These are phyloP conservation scores for Trametes sanguinea DNA, from an alignment of 768 basidiomycete genomes.

Conservation along the genomic window DNA sequence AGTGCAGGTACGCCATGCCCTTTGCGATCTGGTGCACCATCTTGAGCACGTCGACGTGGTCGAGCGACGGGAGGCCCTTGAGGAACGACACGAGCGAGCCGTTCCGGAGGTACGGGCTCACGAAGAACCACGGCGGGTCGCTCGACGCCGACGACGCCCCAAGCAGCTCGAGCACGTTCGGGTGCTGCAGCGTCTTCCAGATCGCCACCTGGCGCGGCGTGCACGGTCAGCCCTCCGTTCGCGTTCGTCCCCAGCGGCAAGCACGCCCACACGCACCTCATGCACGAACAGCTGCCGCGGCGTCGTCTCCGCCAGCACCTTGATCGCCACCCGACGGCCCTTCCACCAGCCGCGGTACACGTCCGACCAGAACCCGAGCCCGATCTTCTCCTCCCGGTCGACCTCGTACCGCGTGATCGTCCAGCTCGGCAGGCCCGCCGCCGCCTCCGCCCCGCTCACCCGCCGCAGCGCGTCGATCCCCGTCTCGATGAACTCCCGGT, in stretches of 20 bases:
- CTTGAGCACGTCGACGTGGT: slow-evolving; percentile 50
- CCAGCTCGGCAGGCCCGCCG: slow-evolving; percentile 59
- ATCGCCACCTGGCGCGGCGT: slow-evolving; percentile 35
- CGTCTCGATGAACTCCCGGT: slow-evolving; percentile 69
- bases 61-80: slow-evolving; percentile 34
- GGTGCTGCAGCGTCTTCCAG: slow-evolving; percentile 70
- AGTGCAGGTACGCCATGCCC: slow-evolving; percentile 83
- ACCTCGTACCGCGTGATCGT: slow-evolving; percentile 84
- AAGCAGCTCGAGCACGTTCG: slow-evolving; percentile 70
- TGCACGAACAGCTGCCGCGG: slow-evolving; percentile 58
- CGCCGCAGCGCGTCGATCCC: slow-evolving; percentile 72
- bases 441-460: slow-evolving; percentile 44
- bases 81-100: slow-evolving; percentile 66
- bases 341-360: slow-evolving; percentile 81
- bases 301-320: slow-evolving; percentile 64
- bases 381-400: slow-evolving; percentile 66
- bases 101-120: slow-evolving; percentile 69
- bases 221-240: background rate
- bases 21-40: slow-evolving; percentile 74
- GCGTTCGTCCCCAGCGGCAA: too few species aligned
- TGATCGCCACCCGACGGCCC: slow-evolving; percentile 65
- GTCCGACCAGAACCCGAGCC: slow-evolving; percentile 73
- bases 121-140: slow-evolving; percentile 49
- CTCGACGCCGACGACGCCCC: slow-evolving; percentile 75
- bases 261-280: slow-evolving; percentile 20